phyloP scores from a whole-genome alignment of 257 asterid species.

The Salvia splendens region DNA sequence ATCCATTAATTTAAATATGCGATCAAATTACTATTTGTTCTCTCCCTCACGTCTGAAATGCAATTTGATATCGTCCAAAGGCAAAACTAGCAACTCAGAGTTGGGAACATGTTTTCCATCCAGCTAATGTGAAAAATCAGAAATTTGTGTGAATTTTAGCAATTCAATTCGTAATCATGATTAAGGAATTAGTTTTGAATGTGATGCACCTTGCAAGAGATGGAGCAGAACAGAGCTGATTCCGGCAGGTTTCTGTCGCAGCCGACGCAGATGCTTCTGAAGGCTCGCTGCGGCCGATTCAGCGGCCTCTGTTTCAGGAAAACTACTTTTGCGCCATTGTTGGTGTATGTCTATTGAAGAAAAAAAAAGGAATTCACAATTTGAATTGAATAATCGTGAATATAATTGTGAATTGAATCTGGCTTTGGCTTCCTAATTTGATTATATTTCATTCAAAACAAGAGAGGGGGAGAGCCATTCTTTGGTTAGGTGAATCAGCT shows the following conservation, averaged over 20 bases:
- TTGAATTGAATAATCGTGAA: too few relatives aligned
- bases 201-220: slow-evolving; percentile 74
- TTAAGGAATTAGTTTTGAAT: not conserved
- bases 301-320: slow-evolving; percentile 53
- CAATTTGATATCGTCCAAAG: slow-evolving; percentile 58
- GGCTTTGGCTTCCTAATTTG: too few relatives aligned
- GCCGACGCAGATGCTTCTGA: slow-evolving; percentile 49
- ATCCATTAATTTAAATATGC: too few relatives aligned
- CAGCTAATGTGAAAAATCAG: slow-evolving; percentile 41
- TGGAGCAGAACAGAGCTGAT: slow-evolving; percentile 55
- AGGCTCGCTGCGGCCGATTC: slow-evolving; percentile 42
- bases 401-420: too few relatives aligned
- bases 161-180: not conserved
- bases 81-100: slow-evolving; percentile 43
- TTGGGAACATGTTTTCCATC: slow-evolving; percentile 44
- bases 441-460: too few relatives aligned
- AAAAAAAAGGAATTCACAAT: not conserved
- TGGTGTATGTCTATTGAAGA: slow-evolving; percentile 46
- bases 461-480: not conserved
- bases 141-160: not conserved
- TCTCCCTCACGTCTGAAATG: too few relatives aligned
- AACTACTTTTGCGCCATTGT: slow-evolving; percentile 61
- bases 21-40: too few relatives aligned
- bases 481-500: slow-evolving; percentile 23
- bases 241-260: slow-evolving; percentile 57